Conservation (phyloP, 495 filamentous ascomycete genomes). For the Aspergillus ellipticus region DNA sequence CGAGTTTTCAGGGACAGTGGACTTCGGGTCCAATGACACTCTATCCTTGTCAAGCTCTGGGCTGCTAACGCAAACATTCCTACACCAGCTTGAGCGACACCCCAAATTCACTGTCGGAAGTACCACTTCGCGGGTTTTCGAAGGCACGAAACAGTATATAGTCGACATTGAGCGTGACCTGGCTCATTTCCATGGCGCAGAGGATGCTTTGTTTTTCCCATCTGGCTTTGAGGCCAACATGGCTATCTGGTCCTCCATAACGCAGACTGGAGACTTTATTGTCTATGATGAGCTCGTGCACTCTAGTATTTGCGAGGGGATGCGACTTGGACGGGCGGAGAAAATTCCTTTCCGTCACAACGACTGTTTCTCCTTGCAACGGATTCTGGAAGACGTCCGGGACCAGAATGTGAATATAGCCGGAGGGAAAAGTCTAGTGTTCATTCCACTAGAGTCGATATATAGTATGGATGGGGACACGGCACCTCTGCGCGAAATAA, state of each 20-base stretch:
- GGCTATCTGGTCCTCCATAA: conserved; percentile 56
- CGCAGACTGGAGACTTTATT: conserved; percentile 57
- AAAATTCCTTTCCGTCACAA: conserved; percentile 48
- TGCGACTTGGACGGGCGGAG: conserved; percentile 50
- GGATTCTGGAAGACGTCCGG: conserved; percentile 23
- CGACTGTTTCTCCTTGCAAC: conserved; percentile 27
- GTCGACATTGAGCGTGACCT: conserved; percentile 54
- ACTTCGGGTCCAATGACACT: conserved; percentile 22
- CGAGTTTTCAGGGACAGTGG: conserved; percentile 5
- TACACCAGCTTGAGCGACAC: conserved; percentile 13
- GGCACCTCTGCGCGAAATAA: conserved; percentile 50
- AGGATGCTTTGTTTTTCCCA: conserved; percentile 57
- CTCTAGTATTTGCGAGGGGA: conserved; percentile 66
- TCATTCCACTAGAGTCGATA: conserved; percentile 61
- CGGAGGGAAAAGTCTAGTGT: conserved; percentile 24
- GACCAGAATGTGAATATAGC: neutral
- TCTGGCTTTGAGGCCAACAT: conserved; percentile 68
- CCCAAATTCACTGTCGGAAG: conserved; percentile 15
- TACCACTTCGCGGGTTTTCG: conserved; percentile 9
- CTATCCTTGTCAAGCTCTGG: conserved; percentile 17
- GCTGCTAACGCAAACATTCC: conserved; percentile 9
- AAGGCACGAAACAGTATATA: conserved; percentile 31
- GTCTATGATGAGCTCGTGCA: conserved; percentile 66
- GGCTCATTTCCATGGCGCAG: conserved; percentile 55
- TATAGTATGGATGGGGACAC: conserved; percentile 75